These are phyloP conservation scores for Colletotrichum tropicicola DNA, from an alignment of 2,329 filamentous ascomycete genomes.

Conservation along the genomic window DNA sequence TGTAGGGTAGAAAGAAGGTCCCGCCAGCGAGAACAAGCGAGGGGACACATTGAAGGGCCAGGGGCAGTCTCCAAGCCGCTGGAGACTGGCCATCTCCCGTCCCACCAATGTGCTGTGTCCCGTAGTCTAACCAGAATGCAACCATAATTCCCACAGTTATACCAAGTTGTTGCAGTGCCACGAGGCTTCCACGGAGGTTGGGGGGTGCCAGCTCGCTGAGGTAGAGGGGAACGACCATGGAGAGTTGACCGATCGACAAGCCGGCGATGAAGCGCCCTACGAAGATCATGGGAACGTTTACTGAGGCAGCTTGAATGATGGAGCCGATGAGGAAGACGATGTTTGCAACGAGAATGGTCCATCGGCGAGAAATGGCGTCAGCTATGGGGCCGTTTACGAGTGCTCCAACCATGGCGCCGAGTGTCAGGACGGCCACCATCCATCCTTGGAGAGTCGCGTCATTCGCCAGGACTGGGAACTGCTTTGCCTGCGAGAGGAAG, in stretches of 20 bases:
- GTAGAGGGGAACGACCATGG: conserved; percentile 44
- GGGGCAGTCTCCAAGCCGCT: conserved; percentile 55
- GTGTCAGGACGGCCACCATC: conserved; percentile 55
- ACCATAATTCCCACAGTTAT: conserved; percentile 54
- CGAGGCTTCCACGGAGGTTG: conserved; percentile 56
- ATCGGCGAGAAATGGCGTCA: conserved; percentile 43
- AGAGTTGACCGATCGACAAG: conserved; percentile 10
- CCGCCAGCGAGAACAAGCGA: conserved; percentile 63
- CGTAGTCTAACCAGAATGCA: conserved; percentile 53
- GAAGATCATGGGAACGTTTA: conserved; percentile 49
- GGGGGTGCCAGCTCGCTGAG: conserved; percentile 59
- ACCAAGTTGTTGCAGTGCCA: conserved; percentile 52
- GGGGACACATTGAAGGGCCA: conserved; percentile 56
- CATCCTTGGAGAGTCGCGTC: conserved; percentile 6
- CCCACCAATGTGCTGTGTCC: conserved; percentile 51
- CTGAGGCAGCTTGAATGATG: conserved; percentile 52
- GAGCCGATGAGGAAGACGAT: conserved; percentile 51
- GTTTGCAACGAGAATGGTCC: conserved; percentile 45
- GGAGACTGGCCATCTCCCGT: conserved; percentile 52
- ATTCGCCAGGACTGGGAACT: background rate
- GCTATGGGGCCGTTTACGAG: conserved; percentile 51
- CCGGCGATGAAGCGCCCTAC: conserved; percentile 22
- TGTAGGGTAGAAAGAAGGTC: conserved; percentile 60
- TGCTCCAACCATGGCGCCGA: conserved; percentile 63
- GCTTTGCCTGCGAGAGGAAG: background rate